Conservation (phyloP, 1,284 basidiomycete species). For the Sanghuangporus weigelae region DNA sequence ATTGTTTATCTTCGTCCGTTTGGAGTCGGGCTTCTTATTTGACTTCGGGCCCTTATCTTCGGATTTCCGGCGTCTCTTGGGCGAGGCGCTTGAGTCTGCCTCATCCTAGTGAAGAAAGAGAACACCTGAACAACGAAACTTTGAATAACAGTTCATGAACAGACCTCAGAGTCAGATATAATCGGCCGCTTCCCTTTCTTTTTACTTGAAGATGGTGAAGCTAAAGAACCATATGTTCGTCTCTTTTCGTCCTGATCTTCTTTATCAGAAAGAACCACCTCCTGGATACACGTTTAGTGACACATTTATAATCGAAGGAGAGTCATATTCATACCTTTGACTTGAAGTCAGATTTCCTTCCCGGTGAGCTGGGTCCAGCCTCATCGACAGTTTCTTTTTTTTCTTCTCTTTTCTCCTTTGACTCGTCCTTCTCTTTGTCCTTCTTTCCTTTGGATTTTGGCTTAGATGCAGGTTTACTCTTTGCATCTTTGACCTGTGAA, state of each 20-base stretch:
- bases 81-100: constrained; percentile 1
- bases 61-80: constrained; percentile 11
- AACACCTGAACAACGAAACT: background rate
- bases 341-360: background rate
- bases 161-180: constrained; percentile 10
- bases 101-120: constrained; percentile 7
- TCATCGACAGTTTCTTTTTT: constrained; percentile 1
- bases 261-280: constrained; percentile 1
- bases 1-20: background rate
- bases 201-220: constrained; percentile 6
- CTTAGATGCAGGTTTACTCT: background rate
- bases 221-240: constrained; percentile 13
- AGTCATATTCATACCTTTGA: constrained; percentile 1
- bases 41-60: background rate
- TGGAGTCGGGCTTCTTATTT: background rate
- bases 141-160: background rate
- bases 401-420: constrained; percentile 17
- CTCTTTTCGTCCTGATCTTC: constrained; percentile 2
- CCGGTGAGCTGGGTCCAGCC: too few relatives aligned
- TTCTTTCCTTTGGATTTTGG: background rate
- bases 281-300: background rate
- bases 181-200: constrained; percentile 15
- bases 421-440: background rate
- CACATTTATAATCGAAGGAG: background rate
- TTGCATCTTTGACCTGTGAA: background rate